These are phyloP conservation scores for Pichia sporocuriosa DNA, from an alignment of 805 yeast species.

Conservation along the genomic window DNA sequence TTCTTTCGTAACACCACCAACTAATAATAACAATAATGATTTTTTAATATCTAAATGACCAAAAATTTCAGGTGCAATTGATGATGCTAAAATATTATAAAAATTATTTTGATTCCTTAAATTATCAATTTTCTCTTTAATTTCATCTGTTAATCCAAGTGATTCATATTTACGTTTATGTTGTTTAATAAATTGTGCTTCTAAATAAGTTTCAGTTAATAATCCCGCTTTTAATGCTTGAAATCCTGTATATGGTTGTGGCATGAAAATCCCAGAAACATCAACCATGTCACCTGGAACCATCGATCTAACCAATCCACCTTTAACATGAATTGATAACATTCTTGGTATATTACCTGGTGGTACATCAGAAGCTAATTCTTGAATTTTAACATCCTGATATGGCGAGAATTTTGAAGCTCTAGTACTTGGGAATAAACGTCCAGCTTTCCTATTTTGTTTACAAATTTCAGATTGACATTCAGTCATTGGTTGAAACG, in stretches of 20 bases:
- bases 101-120: constrained; percentile 59
- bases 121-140: constrained; percentile 47
- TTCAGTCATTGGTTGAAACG: constrained; percentile 80
- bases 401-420: constrained; percentile 93
- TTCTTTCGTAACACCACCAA: constrained; percentile 93
- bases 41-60: constrained; percentile 94
- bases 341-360: constrained; percentile 96
- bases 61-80: constrained; percentile 96
- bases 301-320: constrained; percentile 78
- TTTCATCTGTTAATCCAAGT: constrained; percentile 49
- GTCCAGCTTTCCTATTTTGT: constrained; percentile 78
- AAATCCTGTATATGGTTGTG: constrained; percentile 94
- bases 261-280: constrained; percentile 85
- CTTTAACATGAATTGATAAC: constrained; percentile 81
- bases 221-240: constrained; percentile 88
- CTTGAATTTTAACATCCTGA: constrained; percentile 94
- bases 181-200: constrained; percentile 78
- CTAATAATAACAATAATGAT: constrained; percentile 72
- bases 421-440: constrained; percentile 84
- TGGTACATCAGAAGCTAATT: constrained; percentile 92
- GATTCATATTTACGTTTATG: constrained; percentile 83
- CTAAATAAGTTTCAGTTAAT: constrained; percentile 87
- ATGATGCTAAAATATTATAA: constrained; percentile 72
- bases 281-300: constrained; percentile 95
- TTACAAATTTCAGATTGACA: constrained; percentile 80